Evolutionary conservation across 192 early-diverging fungal species (phyloP), one percentile per base, ranked within the genome.

Genomic region (Phlyctochytrium arcticum): DNA sequence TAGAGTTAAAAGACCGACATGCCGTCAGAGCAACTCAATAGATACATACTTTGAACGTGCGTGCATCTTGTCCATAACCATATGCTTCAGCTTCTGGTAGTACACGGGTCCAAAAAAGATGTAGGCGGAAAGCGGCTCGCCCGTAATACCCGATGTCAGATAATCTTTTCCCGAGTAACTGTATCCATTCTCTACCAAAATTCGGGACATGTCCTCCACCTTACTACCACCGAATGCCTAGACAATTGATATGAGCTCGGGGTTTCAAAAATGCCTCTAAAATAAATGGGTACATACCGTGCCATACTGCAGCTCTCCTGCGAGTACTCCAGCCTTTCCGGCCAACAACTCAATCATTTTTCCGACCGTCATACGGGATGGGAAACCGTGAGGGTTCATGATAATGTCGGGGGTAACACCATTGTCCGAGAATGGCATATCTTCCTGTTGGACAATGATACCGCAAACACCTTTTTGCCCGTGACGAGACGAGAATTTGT

Each of bases 41-140:
- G 19, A n/a, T 21, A 19, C 65, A 46, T 78, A 85, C 83, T 81
- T 69, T 29, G 91, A 83, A 67, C 96, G 87, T 15, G 94, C 92
- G 71, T 97, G 94, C 93, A 98, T 98, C 78, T 98, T 98, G 78
- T 98, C 96, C 77, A 94, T 88, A 3, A 98, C 94, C 94, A 97
- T 97, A 65, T 98, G 96, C 84, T 98, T 98, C 49, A 98, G 81
- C 64, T 94, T 94, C 76, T 97, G 94, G 73, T 98, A 98, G 69
- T 96, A 82, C 15, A 96, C 88, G 6, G 92, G 92, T 32, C 96
- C 96, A 79, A 92, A 93, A 78, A 97, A 98, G 10, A 98, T 96
- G 64, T 95, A 98, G 0, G 96, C 94, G 24, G 86, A 84, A 23
- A 98, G 68, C 0, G 92, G 88, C 69, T 98, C 94, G 44, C 96